Conservation (phyloP, 805 yeast species). For the Candida odintsovae region DNA sequence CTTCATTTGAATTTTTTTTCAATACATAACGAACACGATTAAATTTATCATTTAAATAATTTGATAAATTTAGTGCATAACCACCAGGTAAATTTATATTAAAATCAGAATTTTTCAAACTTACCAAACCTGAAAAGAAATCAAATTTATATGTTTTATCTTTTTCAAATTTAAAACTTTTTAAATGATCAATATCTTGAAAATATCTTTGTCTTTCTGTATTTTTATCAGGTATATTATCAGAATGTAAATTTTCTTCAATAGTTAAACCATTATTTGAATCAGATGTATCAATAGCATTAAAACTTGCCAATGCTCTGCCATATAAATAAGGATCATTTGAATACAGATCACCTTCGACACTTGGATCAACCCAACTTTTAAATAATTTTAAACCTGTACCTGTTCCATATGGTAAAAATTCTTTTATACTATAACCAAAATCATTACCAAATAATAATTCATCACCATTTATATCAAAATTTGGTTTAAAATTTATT, state of each 20-base stretch:
- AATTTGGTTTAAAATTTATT: slow-evolving; percentile 36
- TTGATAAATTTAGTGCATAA: slow-evolving; percentile 37
- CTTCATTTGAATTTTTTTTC: slow-evolving; percentile 19
- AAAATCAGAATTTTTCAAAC: slow-evolving; percentile 43
- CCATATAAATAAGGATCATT: slow-evolving; percentile 64
- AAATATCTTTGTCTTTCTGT: slow-evolving; percentile 40
- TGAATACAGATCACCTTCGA: slow-evolving; percentile 53
- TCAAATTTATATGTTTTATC: slow-evolving; percentile 38
- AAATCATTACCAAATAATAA: slow-evolving; percentile 68
- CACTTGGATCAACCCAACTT: slow-evolving; percentile 56
- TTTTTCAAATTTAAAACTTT: slow-evolving; percentile 34
- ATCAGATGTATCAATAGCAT: slow-evolving; percentile 24
- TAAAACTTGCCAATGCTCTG: slow-evolving; percentile 51
- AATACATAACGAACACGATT: slow-evolving; percentile 42
- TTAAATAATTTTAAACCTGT: slow-evolving; percentile 53
- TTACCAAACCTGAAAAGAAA: slow-evolving; percentile 50
- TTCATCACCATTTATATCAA: slow-evolving; percentile 41
- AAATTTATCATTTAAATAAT: slow-evolving; percentile 37
- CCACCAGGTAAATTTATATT: slow-evolving; percentile 50
- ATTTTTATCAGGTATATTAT: slow-evolving; percentile 28
- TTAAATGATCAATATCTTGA: slow-evolving; percentile 32
- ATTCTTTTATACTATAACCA: slow-evolving; percentile 49
- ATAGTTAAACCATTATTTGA: not conserved
- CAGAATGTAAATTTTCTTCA: slow-evolving; percentile 8
- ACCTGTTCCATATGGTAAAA: slow-evolving; percentile 50